Conservation (phyloP, 257 asterid genomes). For the Nemophila menziesii region DNA sequence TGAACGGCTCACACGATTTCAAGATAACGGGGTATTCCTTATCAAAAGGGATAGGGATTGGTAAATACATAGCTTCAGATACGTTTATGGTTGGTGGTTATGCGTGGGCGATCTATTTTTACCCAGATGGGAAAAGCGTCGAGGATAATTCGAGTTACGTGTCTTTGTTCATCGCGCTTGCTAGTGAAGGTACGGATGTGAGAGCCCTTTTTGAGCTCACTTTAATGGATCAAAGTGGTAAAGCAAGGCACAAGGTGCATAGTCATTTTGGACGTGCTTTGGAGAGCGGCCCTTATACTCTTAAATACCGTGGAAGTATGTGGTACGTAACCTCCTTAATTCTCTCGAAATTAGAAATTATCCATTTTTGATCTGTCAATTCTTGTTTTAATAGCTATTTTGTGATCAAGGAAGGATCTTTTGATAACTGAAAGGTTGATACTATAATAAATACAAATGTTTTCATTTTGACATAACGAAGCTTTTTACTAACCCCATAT, state of each 20-base stretch:
- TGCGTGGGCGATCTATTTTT: constrained; percentile 18
- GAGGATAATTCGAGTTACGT: constrained; percentile 17
- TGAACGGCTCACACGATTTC: constrained; percentile 8
- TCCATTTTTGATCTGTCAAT: no score
- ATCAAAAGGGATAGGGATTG: constrained; percentile 8
- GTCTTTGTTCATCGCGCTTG: constrained; percentile 16
- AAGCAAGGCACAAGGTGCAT: constrained; percentile 16
- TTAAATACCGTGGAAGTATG: constrained; percentile 18
- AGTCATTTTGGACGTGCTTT: constrained; percentile 16
- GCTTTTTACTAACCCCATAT: no score
- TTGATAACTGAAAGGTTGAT: no score
- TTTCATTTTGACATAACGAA: no score
- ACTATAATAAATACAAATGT: no score
- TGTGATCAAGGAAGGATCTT: no score
- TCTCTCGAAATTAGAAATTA: no score
- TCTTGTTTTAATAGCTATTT: no score
- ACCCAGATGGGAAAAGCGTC: constrained; percentile 13
- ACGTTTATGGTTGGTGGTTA: constrained; percentile 9
- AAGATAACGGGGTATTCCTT: constrained; percentile 6
- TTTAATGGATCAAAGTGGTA: constrained; percentile 18
- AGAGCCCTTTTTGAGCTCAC: constrained; percentile 18
- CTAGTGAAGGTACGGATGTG: constrained; percentile 17
- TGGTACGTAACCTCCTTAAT: constrained; percentile 12
- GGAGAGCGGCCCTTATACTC: constrained; percentile 17
- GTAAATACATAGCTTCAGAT: constrained; percentile 8